phyloP scores from a whole-genome alignment of 257 asterid genomes.

The Knoxia roxburghii region DNA sequence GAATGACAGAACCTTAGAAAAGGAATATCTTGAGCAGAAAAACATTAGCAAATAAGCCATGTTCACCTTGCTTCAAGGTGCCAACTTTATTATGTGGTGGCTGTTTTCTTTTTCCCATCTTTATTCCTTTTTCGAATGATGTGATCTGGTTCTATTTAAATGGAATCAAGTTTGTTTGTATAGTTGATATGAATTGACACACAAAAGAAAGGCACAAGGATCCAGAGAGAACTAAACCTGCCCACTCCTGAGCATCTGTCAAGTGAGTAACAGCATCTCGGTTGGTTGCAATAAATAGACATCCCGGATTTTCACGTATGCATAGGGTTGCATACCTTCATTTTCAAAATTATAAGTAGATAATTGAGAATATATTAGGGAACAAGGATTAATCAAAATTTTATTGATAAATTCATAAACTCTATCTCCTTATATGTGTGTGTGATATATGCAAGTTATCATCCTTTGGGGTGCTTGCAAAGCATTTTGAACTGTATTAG shows the following conservation, averaged over 20 bases:
- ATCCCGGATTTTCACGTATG: slow-evolving; percentile 95
- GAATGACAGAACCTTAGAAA: not conserved
- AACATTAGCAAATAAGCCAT: not conserved
- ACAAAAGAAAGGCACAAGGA: not conserved
- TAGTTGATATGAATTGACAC: not conserved
- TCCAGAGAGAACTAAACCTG: slow-evolving; percentile 49
- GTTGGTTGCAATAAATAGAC: slow-evolving; percentile 95
- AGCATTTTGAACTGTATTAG: not conserved
- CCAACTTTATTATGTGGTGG: not conserved
- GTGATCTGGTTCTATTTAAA: not conserved
- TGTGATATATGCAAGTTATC: not conserved
- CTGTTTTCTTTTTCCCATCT: not conserved
- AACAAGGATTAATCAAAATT: not conserved
- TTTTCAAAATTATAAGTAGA: slow-evolving; percentile 6
- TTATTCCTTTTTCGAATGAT: not conserved
- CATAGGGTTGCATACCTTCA: slow-evolving; percentile 94
- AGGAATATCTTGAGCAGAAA: not conserved
- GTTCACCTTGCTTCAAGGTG: not conserved
- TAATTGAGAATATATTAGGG: not conserved
- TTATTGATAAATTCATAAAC: not conserved
- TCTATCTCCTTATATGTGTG: not conserved
- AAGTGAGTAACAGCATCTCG: slow-evolving; percentile 99
- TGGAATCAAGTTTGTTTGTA: not conserved
- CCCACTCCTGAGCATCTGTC: slow-evolving; percentile 99
- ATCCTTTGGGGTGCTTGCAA: not conserved